Conservation (phyloP, 768 basidiomycete species). For the Boletus tylopilopsis region DNA sequence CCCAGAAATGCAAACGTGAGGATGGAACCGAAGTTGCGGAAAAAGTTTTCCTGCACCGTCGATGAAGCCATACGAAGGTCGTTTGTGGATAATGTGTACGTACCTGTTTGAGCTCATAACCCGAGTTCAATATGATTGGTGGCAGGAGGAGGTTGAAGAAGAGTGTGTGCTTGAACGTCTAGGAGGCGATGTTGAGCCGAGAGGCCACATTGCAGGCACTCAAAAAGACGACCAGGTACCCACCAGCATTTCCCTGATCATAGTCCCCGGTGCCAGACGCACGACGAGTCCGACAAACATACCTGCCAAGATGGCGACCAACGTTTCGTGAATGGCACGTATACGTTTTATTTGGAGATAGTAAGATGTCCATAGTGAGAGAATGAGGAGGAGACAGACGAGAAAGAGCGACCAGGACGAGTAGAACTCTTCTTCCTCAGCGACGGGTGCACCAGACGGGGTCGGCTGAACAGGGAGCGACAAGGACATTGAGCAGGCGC, state of each 20-base stretch:
- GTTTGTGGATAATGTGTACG: constrained; percentile 15
- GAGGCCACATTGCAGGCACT: neutral
- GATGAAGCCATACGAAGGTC: neutral
- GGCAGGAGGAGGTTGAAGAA: constrained; percentile 98
- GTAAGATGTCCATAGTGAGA: constrained; percentile 95
- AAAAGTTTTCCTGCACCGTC: constrained; percentile 84
- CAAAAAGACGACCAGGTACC: constrained; percentile 43
- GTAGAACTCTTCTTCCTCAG: constrained; percentile 85
- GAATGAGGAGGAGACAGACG: constrained; percentile 86
- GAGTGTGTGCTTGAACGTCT: constrained; percentile 96
- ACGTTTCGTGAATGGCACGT: constrained; percentile 91
- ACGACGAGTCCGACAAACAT: constrained; percentile 95
- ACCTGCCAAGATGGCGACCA: constrained; percentile 92
- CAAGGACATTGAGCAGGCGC: too few relatives aligned
- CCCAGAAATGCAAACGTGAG: constrained; percentile 91
- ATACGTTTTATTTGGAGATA: constrained; percentile 97
- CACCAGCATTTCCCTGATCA: constrained; percentile 98
- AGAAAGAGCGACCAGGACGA: constrained; percentile 94
- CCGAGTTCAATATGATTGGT: constrained; percentile 96
- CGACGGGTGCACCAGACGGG: constrained; percentile 36
- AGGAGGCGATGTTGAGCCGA: constrained; percentile 7
- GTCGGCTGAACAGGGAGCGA: constrained; percentile 29
- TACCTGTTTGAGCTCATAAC: constrained; percentile 96
- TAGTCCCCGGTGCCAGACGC: constrained; percentile 83
- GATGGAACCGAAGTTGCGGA: constrained; percentile 96